These are phyloP conservation scores for Coix lacrymajobi DNA, from an alignment of 176 grass and related monocot genomes.

Conservation along the genomic window DNA sequence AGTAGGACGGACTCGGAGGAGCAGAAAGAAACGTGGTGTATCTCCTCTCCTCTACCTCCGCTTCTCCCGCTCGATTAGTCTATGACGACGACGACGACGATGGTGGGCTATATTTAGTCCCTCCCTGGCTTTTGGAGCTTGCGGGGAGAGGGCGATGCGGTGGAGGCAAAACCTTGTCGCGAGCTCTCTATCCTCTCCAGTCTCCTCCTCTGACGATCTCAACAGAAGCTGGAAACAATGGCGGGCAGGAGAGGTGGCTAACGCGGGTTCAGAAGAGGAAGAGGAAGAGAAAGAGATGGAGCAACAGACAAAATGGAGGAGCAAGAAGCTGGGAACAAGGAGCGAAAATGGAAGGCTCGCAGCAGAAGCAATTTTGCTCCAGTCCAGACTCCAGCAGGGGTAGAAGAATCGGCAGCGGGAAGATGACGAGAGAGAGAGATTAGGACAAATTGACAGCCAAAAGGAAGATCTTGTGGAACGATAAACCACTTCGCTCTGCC, in stretches of 20 bases:
- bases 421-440: neutral
- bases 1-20: neutral
- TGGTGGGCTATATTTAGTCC: conserved; percentile 22
- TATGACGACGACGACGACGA: neutral
- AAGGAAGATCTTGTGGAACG: conserved; percentile 4
- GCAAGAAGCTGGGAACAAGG: neutral
- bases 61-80: neutral
- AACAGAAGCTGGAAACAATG: neutral
- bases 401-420: neutral
- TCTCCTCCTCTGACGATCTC: neutral
- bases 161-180: conserved; percentile 25
- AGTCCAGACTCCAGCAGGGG: too few relatives aligned
- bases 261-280: neutral
- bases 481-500: neutral
- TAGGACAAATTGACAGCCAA: neutral
- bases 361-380: neutral
- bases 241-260: neutral
- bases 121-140: neutral
- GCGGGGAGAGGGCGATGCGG: conserved; percentile 22
- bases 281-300: neutral
- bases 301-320: neutral
- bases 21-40: neutral
- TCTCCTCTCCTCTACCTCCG: neutral
- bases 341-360: neutral
- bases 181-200: neutral